Percentiles rank a stretch among this genome's conserved stretches.
Evolutionary conservation across 2,329 filamentous ascomycete genomes (phyloP).

Genomic region (Nemania bipapillata): DNA sequence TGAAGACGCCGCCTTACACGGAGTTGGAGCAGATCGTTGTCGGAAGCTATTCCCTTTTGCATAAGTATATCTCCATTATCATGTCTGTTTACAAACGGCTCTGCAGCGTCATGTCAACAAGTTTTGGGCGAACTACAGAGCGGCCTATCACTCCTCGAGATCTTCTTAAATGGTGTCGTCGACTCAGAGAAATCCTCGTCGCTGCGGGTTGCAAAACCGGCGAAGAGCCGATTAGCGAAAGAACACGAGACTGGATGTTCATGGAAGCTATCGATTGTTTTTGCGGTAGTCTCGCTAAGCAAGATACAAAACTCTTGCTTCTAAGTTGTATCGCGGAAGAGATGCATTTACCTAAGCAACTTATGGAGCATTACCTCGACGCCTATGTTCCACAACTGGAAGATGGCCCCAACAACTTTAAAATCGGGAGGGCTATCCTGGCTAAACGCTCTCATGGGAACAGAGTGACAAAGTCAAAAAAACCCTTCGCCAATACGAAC

Average conservation of each 20-base stretch:
- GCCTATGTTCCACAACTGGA: conserved; percentile 77
- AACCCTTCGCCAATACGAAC: conserved; percentile 86
- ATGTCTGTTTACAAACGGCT: conserved; percentile 69
- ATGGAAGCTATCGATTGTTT: conserved; percentile 95
- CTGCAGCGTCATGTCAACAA: conserved; percentile 53
- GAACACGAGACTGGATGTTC: conserved; percentile 83
- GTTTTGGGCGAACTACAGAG: conserved; percentile 54
- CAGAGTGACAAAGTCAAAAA: conserved; percentile 63
- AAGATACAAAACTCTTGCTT: conserved; percentile 67
- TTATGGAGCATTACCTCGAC: conserved; percentile 79
- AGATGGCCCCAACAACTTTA: conserved; percentile 67
- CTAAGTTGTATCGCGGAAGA: conserved; percentile 81
- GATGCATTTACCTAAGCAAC: conserved; percentile 85
- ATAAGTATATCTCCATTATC: conserved; percentile 69
- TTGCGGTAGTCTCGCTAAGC: conserved; percentile 78
- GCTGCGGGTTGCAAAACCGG: conserved; percentile 71
- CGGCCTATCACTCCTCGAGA: conserved; percentile 71
- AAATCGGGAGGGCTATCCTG: conserved; percentile 73
- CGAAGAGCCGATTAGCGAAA: conserved; percentile 77
- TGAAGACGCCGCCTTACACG: conserved; percentile 70
- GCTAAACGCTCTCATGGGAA: conserved; percentile 66
- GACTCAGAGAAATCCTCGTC: conserved; percentile 74
- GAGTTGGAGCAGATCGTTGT: conserved; percentile 81
- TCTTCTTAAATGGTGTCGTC: conserved; percentile 88
- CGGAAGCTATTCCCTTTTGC: conserved; percentile 75